Base-by-base conservation (phyloP, 179 eudicot species). In the Silene noctiflora region DNA sequence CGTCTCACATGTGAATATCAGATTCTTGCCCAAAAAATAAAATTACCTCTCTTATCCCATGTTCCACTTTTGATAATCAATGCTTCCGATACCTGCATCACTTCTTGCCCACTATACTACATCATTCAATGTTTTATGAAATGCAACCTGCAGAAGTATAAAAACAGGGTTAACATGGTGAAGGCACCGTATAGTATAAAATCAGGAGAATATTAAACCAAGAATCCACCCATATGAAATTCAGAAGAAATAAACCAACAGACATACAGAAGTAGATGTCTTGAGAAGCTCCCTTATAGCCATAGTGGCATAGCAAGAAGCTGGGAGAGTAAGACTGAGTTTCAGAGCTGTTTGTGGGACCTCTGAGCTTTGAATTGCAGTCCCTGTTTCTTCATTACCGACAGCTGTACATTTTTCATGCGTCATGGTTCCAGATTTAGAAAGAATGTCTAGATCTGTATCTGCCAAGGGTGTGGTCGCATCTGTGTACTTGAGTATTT, bases 211-310 rank as follows among this genome's bases (percentile, higher is more conserved):
- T 3, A 46, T 10, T 4, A 65, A 68, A 69, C 33, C 24, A 31
- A 60, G 8, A 17, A 61, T 67, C 11, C 19, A 11, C 20, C 21
- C 19, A 5, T 72, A 17, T 1, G 66, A 46, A 72, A 53, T 17
- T 20, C 2, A 2, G 22, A 25, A 64, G 13, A 13, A 27, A 56
- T 20, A 19, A 73, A 24, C 14, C 6, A 64, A 24, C 51, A 65
- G 81, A 2, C 83, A 2, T 87, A 94, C 99, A 19, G 97, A 95
- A 79, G 99, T 92, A 42, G 99, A 95, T 59, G 96, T 89, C 82
- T 95, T 95, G 74, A 95, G 93, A 79, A 95, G 95, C 86, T 95
- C 99, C 89, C 99, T 92, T 74, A 94, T 87, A 72, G 97, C 98
- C 96, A 94, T 92, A 25, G 98, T 94, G 17, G 97, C 98, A 76